phyloP scores from a whole-genome alignment of 148 eudicot genomes.

The Arbutus unedo region DNA sequence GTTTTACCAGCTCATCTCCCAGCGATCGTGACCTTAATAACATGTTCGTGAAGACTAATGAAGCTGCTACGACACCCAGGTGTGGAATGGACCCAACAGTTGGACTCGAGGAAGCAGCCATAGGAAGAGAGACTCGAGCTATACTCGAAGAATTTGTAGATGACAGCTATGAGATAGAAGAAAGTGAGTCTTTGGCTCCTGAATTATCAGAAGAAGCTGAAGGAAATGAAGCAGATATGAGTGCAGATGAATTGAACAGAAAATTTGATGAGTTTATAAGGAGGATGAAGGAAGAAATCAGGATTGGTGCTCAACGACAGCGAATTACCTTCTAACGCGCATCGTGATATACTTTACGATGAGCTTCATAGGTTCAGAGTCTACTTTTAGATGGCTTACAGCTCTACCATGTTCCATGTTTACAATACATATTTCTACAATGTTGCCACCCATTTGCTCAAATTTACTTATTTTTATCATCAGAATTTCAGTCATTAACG shows the following conservation, averaged over 20 bases:
- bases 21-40: not conserved
- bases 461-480: not conserved
- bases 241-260: conserved; percentile 38
- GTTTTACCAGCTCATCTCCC: conserved; percentile 6
- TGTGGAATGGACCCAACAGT: not conserved
- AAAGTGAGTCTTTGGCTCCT: not conserved
- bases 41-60: not conserved
- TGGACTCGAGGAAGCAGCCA: not conserved
- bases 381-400: not conserved
- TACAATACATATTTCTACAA: not conserved
- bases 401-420: not conserved
- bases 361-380: not conserved
- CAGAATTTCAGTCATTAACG: too few species aligned
- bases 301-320: conserved; percentile 28
- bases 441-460: not conserved
- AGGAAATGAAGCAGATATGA: conserved; percentile 9
- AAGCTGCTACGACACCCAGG: not conserved
- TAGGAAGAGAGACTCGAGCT: not conserved
- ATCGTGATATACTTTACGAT: not conserved
- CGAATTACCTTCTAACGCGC: conserved; percentile 7
- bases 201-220: not conserved
- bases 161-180: not conserved
- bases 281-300: conserved; percentile 41
- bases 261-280: conserved; percentile 46
- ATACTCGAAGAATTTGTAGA: not conserved